Evolutionary conservation across 2,329 filamentous ascomycete genomes (phyloP), one percentile per base, ranked within the genome.

Genomic region (Cryphonectria nitschkei): DNA sequence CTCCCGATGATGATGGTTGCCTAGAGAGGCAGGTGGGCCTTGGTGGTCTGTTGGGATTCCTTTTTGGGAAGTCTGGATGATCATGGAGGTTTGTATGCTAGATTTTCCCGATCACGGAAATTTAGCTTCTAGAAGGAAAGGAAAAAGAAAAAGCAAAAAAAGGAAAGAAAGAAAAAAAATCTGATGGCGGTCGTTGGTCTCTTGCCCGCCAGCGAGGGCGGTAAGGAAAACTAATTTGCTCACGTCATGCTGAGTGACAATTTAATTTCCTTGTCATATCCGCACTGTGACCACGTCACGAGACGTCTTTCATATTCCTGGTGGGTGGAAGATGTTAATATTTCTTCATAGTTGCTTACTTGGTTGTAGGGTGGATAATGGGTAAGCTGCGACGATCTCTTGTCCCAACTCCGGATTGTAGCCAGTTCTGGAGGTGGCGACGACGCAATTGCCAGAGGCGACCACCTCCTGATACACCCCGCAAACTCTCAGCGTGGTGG

Each of bases 21-120:
- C 65, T 3, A 60, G 65, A 67, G 52, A 39, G 65, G 65, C 65
- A 67, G 65, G 65, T 67, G 65, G 58, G 65, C 8, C 64, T 65
- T 34, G 43, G 32, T 26, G 8, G 13, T 4, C 52, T n/a, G 34
- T n/a, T 22, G n/a, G 65, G 32, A 56, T 67, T 34, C 65, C 65
- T 67, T 1, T 67, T 67, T 34, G 37, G 65, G 54, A 41, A 26
- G n/a, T 11, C n/a, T 64, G n/a, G 34, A 6, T 39, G 9, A 19
- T 32, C 61, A 46, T 46, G 7, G 34, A 39, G 34, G 39, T 61
- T 39, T 22, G 34, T n/a, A 39, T 13, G 8, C 32, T 26, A 22
- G 29, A 61, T 39, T 61, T 61, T 39, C 58, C 58, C 5, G 32
- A 61, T 39, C 29, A 39, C 32, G 34, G 58, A 26, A 14, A 8